Evolutionary conservation across 2,329 filamentous ascomycete genomes (phyloP), one percentile per base, ranked within the genome.

Genomic region (Phyllachora maydis): DNA sequence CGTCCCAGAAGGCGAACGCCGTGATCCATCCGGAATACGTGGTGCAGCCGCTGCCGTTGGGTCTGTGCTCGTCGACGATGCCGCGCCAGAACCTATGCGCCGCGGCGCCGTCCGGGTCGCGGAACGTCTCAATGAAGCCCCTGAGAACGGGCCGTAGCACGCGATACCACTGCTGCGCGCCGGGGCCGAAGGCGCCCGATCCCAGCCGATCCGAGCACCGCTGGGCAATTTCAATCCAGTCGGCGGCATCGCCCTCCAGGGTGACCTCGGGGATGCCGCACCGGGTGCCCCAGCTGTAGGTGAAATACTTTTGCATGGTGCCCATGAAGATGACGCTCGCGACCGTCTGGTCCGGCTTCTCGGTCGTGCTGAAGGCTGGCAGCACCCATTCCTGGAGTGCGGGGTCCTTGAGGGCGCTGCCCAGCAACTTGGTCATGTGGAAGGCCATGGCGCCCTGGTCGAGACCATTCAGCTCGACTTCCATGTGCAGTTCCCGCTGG

Each of bases 241-340:
- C 59, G 2, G 28, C 26, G 8, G 42, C 34, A 18, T 54, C 45
- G 3, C 61, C 60, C 0, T 56, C 43, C 2, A 66, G 37, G 0
- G 59, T 65, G 1, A 65, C 55, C 0, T 48, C 50, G 0, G 61
- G 62, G 3, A 66, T 41, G 0, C 59, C 60, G 30, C 59, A 65
- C 0, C 11, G 9, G 0, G 43, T 26, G 1, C 9, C 21, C 8
- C 32, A 31, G 1, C 4, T 26, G 30, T 49, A 56, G 1, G 22
- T 25, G 28, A 63, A 65, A 30, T 60, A 65, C 11, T 50, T 44
- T 32, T 60, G 49, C 41, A 62, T 37, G 0, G 49, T 38, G 2
- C 50, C 54, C 56, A 65, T 63, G 42, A 65, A 54, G 2, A 60
- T 22, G 3, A 64, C 41, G 0, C 50, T 39, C 0, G 53, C 52